Percentiles rank a stretch among this genome's conserved stretches.
These are phyloP conservation scores for Gomphus bonarii DNA, from an alignment of 1,284 basidiomycete genomes.

Conservation along the genomic window DNA sequence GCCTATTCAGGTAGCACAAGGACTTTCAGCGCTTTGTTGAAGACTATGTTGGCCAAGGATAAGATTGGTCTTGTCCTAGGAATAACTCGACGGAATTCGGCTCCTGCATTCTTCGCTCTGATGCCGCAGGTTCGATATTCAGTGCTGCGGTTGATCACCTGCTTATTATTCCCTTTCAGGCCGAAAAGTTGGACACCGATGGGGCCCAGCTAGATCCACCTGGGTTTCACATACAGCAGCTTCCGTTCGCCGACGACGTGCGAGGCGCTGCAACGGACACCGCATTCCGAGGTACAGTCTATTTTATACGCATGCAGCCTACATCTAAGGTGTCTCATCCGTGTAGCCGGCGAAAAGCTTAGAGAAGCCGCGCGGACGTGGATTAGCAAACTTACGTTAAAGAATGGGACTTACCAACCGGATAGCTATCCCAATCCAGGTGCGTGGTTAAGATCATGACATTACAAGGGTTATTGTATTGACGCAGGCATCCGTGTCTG, in stretches of 20 bases:
- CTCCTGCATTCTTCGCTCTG: slow-evolving; percentile 77
- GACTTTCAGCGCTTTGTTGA: slow-evolving; percentile 81
- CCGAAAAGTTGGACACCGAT: slow-evolving; percentile 61
- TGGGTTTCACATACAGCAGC: slow-evolving; percentile 85
- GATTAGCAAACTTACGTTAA: slow-evolving; percentile 72
- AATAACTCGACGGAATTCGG: slow-evolving; percentile 60
- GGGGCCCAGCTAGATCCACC: slow-evolving; percentile 74
- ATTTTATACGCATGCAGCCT: neutral
- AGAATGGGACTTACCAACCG: slow-evolving; percentile 73
- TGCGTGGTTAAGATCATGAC: slow-evolving; percentile 25
- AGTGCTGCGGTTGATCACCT: neutral
- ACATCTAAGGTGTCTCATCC: neutral
- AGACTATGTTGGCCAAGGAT: slow-evolving; percentile 73
- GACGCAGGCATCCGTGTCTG: neutral
- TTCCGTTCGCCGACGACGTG: slow-evolving; percentile 94
- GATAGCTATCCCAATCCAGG: slow-evolving; percentile 91
- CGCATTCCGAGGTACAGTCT: slow-evolving; percentile 39
- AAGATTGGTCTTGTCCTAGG: slow-evolving; percentile 76
- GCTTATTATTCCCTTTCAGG: slow-evolving; percentile 27
- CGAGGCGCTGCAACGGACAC: slow-evolving; percentile 59
- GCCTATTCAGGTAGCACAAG: slow-evolving; percentile 84
- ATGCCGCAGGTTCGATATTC: slow-evolving; percentile 64
- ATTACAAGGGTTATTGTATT: neutral
- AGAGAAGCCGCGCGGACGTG: slow-evolving; percentile 62
- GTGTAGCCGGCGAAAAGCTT: slow-evolving; percentile 56